Evolutionary conservation across 1,139 yeast genomes (phyloP), one percentile per base, ranked within the genome.

Genomic region (Taphrina sp.): DNA sequence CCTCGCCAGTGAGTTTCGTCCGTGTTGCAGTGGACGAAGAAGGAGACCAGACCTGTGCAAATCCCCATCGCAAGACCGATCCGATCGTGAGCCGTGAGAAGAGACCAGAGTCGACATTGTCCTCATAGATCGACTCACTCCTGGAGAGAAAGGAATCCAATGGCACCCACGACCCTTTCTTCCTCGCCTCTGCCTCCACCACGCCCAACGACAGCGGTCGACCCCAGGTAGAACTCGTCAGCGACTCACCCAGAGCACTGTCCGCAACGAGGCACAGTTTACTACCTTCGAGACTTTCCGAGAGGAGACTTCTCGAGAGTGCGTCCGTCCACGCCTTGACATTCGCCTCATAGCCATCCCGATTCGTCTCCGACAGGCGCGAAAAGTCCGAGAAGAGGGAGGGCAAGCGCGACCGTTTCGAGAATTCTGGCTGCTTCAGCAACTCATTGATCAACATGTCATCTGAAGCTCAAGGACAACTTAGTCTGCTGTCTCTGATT

Each of bases 291-390:
- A n/a, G 35, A n/a, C 23, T 37, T 37, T 12, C 24, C 3, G 28
- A 22, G 4, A 37, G 26, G 12, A 37, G 23, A n/a, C n/a, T n/a
- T n/a, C n/a, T n/a, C n/a, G n/a, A n/a, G n/a, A 76, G 64, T 2
- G 72, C 67, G 2, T 64, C 61, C 47, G 67, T 69, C 94, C 94
- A 85, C 0, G 88, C 84, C 1, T 69, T 67, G n/a, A 83, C 61
- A 64, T 85, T 85, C 22, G 92, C 92, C 35, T 74, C 78, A 62
- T 73, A 84, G 1, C 94, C 94, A 60, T 82, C 89, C 1, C 78
- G 78, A 64, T 85, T 85, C 20, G 76, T 63, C 7, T 74, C 76
- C 62, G 74, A 72, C 34, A 80, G 72, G 8, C 73, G 72, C 5
- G 71, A 66, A 64, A 83, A 84, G 66, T 84, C 79, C 10, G 85